Evolutionary conservation across 2,329 filamentous ascomycete species (phyloP).

Genomic region (Trichoderma cornu-damae): DNA sequence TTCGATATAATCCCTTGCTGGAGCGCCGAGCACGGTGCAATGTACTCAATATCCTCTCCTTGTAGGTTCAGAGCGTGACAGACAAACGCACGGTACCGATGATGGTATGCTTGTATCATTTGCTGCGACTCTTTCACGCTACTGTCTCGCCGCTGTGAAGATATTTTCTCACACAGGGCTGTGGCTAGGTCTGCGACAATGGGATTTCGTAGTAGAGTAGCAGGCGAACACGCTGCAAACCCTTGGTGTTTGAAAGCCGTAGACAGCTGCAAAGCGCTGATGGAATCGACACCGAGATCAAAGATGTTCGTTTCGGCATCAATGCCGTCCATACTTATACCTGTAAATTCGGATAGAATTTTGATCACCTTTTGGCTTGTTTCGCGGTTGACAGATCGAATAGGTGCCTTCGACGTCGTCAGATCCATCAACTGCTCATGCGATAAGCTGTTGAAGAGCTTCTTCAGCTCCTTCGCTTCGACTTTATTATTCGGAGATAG

Average conservation of each 20-base stretch:
- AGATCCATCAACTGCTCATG: conserved; percentile 58
- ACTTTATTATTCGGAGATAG: conserved; percentile 87
- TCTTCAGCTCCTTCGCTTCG: conserved; percentile 64
- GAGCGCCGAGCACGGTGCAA: conserved; percentile 77
- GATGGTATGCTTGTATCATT: conserved; percentile 56
- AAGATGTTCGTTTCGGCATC: conserved; percentile 64
- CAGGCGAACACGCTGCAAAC: conserved; percentile 55
- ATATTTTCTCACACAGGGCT: conserved; percentile 27
- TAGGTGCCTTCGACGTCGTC: conserved; percentile 29
- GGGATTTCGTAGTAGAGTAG: conserved; percentile 61
- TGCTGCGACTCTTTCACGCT: conserved; percentile 50
- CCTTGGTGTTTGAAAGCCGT: conserved; percentile 59
- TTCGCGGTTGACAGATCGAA: conserved; percentile 24
- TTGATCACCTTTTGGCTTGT: conserved; percentile 46
- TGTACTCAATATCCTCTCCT: conserved; percentile 57
- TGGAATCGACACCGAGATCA: conserved; percentile 82
- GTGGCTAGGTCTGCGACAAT: conserved; percentile 44
- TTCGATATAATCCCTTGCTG: conserved; percentile 82
- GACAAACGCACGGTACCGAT: conserved; percentile 52
- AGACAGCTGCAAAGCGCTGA: conserved; percentile 70
- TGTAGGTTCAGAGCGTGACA: conserved; percentile 49
- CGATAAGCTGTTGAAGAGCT: conserved; percentile 58
- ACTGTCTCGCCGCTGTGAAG: conserved; percentile 11
- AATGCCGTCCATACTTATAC: conserved; percentile 41
- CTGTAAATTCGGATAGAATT: conserved; percentile 50